Evolutionary conservation across 108 stramenopile species (phyloP).

Genomic region (Discostella pseudostelligera): DNA sequence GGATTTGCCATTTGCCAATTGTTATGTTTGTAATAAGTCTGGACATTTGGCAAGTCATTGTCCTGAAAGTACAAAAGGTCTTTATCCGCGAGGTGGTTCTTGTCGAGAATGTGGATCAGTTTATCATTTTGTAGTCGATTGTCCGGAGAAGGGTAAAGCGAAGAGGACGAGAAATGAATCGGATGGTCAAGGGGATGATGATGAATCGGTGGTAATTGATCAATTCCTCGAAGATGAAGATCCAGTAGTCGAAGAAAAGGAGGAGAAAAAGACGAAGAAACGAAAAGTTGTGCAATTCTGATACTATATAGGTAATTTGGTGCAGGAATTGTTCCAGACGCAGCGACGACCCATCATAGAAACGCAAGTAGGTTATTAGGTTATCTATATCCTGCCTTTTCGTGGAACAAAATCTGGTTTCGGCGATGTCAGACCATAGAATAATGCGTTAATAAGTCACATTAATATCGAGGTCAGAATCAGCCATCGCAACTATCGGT

Average conservation of each 20-base stretch:
- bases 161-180: slow-evolving; percentile 6
- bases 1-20: slow-evolving; percentile 70
- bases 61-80: slow-evolving; percentile 59
- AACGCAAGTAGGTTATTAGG: too few species aligned
- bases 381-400: too few species aligned
- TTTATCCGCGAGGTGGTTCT: slow-evolving; percentile 74
- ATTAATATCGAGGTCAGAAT: too few species aligned
- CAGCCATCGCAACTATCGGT: not conserved
- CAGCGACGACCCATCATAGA: too few species aligned
- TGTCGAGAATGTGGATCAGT: slow-evolving; percentile 71
- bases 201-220: slow-evolving; percentile 29
- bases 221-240: slow-evolving; percentile 23
- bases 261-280: slow-evolving; percentile 9
- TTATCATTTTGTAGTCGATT: slow-evolving; percentile 56
- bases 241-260: not conserved
- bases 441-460: too few species aligned
- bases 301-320: not conserved
- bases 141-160: slow-evolving; percentile 51
- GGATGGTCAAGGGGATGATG: slow-evolving; percentile 11
- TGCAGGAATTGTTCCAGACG: too few species aligned
- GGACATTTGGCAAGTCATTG: slow-evolving; percentile 74
- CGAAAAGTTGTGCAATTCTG: slow-evolving; percentile 29
- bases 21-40: slow-evolving; percentile 70
- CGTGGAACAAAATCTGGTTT: too few species aligned
- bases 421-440: not conserved